Conservation (phyloP, 768 basidiomycete genomes). For the Megacollybia marginata region DNA sequence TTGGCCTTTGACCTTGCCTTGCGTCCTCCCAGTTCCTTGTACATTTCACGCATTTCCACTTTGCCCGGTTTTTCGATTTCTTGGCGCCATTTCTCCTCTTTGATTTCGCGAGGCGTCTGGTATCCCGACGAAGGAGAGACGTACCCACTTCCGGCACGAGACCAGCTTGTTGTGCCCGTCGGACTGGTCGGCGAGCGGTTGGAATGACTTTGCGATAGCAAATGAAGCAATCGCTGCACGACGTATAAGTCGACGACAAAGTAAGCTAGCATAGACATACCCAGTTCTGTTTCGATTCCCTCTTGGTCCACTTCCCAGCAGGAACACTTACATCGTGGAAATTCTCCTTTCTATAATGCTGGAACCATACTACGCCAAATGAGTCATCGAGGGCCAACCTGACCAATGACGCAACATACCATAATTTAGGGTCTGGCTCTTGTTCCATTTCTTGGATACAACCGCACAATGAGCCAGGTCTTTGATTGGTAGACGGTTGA, state of each 20-base stretch:
- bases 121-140: constrained; percentile 56
- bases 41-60: constrained; percentile 82
- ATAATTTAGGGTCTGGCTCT: constrained; percentile 88
- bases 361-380: constrained; percentile 75
- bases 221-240: constrained; percentile 46
- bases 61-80: constrained; percentile 66
- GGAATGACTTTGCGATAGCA: constrained; percentile 25
- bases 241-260: background rate
- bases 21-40: constrained; percentile 84
- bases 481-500: constrained; percentile 48
- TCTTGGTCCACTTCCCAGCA: constrained; percentile 84
- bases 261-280: constrained; percentile 25
- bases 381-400: background rate
- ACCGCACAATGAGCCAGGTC: constrained; percentile 73
- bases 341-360: constrained; percentile 80
- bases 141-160: constrained; percentile 38
- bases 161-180: constrained; percentile 15
- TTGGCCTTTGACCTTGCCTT: constrained; percentile 73
- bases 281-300: constrained; percentile 94
- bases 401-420: constrained; percentile 34
- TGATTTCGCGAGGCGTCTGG: constrained; percentile 71
- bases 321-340: constrained; percentile 77
- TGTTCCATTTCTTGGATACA: constrained; percentile 82
- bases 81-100: constrained; percentile 68
- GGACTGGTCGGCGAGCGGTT: constrained; percentile 29